Base-by-base conservation (phyloP, 768 basidiomycete genomes). In the Cystobasidium onofrii region DNA sequence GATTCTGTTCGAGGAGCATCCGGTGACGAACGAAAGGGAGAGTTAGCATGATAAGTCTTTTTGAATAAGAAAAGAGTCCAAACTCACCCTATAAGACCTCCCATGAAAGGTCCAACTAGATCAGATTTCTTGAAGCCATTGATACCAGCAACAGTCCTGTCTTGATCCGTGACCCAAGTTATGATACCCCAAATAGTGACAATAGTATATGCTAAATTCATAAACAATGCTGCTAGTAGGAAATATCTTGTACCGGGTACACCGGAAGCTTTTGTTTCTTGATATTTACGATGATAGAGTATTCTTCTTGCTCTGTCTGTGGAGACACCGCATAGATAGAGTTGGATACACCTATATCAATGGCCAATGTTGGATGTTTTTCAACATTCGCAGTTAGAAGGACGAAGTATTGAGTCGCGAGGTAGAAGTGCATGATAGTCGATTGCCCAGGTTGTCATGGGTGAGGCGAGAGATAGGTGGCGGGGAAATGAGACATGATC, bases 31-130 rank as follows among this genome's bases (percentile, higher is more conserved):
- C 39, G 39, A 6, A 54, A 54, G 27, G 20, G 66, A 20, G 46
- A 50, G 15, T 23, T 23, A 31, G n/a, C n/a, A n/a, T n/a, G n/a
- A n/a, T n/a, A n/a, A n/a, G n/a, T n/a, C n/a, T n/a, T n/a, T n/a
- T n/a, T n/a, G n/a, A n/a, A n/a, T n/a, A n/a, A n/a, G n/a, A n/a
- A 27, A 70, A 17, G 15, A 39, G 39, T 15, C 15, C 7, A 39
- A 17, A 60, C 69, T 60, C 55, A 71, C 69, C 54, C 55, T 18
- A 71, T 54, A 25, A 71, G 50, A 10, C 54, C 69, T 25, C 27
- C 44, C 18, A 55, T 27, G n/a, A 71, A n/a, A 7, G 69, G 69
- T 44, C 33, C 29, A 15, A 71, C 39, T 6, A 61, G 10, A 60
- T 71, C 69, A n/a, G 55, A 54, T 1, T 31, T 39, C 69, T 57